These are phyloP conservation scores for Polyplosphaeria fusca DNA, from an alignment of 495 filamentous ascomycete species.

Conservation along the genomic window DNA sequence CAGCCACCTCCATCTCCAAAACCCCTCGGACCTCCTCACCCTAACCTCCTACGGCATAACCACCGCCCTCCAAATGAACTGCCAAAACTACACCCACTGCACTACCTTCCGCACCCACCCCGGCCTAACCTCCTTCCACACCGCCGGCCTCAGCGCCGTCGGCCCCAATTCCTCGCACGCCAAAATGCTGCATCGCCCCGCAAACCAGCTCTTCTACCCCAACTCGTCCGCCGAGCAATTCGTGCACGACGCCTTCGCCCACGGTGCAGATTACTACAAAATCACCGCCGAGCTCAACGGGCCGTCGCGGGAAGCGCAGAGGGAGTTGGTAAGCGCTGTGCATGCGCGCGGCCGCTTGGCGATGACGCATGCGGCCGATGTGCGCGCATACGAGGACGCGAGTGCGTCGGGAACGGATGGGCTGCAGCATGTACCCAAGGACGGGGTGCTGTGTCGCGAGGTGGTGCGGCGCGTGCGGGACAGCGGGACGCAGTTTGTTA, in stretches of 20 bases:
- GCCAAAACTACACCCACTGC: constrained; percentile 35
- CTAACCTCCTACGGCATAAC: constrained; percentile 42
- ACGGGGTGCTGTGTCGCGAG: background rate
- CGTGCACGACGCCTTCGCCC: constrained; percentile 7
- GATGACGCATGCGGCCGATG: constrained; percentile 11
- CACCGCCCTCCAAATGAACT: constrained; percentile 41
- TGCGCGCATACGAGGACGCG: background rate
- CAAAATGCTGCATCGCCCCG: background rate
- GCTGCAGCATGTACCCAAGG: background rate
- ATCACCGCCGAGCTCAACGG: constrained; percentile 16
- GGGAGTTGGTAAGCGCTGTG: constrained; percentile 2
- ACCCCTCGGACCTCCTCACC: constrained; percentile 28
- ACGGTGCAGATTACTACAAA: constrained; percentile 23
- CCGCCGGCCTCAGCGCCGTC: constrained; percentile 34
- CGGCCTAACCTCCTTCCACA: constrained; percentile 35
- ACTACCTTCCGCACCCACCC: constrained; percentile 29
- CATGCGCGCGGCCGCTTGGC: constrained; percentile 5
- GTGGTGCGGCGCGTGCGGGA: background rate
- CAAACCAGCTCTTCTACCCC: background rate
- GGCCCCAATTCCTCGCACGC: constrained; percentile 18
- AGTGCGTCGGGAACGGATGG: constrained; percentile 5
- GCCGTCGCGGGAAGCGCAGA: constrained; percentile 1
- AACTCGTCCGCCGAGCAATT: constrained; percentile 3
- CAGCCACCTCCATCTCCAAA: constrained; percentile 35
- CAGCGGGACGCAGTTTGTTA: background rate